A percentile compares a stretch with the other conserved stretches of the same genome.
phyloP scores from a whole-genome alignment of 768 basidiomycete genomes.

The Lactifluus rugatus region DNA sequence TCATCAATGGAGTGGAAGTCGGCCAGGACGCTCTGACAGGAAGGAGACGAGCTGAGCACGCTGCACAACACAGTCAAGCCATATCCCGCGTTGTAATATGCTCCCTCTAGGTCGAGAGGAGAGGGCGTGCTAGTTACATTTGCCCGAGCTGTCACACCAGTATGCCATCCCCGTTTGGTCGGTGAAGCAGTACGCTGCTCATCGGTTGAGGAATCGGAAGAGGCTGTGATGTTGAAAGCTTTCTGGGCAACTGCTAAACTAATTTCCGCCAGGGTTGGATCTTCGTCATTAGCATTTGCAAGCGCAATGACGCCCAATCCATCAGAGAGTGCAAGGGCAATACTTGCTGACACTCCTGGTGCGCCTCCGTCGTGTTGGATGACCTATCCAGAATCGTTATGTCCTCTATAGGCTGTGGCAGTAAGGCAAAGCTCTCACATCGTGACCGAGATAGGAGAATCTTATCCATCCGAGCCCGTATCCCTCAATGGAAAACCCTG shows the following conservation, averaged over 20 bases:
- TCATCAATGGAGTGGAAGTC: neutral
- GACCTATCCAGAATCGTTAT: slow-evolving; percentile 22
- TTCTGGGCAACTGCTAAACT: neutral
- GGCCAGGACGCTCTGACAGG: slow-evolving; percentile 2
- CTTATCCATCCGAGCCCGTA: slow-evolving; percentile 40
- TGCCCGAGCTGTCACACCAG: neutral
- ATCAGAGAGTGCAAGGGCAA: slow-evolving; percentile 30
- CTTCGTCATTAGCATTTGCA: slow-evolving; percentile 19
- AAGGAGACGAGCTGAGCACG: neutral
- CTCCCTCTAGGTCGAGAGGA: neutral
- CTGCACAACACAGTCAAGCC: neutral
- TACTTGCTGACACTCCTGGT: slow-evolving; percentile 28
- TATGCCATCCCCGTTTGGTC: neutral
- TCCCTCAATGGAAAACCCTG: slow-evolving; percentile 19
- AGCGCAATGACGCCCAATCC: slow-evolving; percentile 28
- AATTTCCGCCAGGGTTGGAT: neutral
- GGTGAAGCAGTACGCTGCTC: neutral
- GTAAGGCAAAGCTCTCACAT: slow-evolving; percentile 19
- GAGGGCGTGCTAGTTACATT: neutral
- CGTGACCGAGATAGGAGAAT: slow-evolving; percentile 31
- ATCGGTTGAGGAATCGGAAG: neutral
- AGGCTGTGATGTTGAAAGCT: no score
- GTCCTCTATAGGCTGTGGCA: neutral
- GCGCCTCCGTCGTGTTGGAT: slow-evolving; percentile 26
- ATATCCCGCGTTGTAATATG: slow-evolving; percentile 1